phyloP scores from a whole-genome alignment of 768 basidiomycete species.

The Pisolithus albus region DNA sequence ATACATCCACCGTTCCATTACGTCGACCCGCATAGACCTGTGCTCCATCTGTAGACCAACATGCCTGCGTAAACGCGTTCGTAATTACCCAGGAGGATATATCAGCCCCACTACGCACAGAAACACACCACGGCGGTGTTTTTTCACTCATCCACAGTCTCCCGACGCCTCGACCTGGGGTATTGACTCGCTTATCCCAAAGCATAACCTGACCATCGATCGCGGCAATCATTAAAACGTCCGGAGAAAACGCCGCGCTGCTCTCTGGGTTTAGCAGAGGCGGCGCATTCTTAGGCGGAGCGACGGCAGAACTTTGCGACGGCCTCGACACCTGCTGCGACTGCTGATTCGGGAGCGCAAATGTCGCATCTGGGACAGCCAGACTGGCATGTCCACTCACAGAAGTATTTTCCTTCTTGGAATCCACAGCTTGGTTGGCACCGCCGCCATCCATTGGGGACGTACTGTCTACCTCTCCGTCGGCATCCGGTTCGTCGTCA shows the following conservation, averaged over 20 bases:
- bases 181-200: conserved; percentile 78
- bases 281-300: conserved; percentile 68
- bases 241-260: conserved; percentile 65
- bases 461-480: conserved; percentile 34
- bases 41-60: conserved; percentile 85
- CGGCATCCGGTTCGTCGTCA: conserved; percentile 72
- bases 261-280: conserved; percentile 58
- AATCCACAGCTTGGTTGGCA: conserved; percentile 11
- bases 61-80: conserved; percentile 52
- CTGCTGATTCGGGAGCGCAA: conserved; percentile 15
- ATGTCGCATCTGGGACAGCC: conserved; percentile 24
- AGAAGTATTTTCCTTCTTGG: conserved; percentile 10
- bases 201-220: conserved; percentile 90
- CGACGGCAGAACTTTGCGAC: conserved; percentile 30
- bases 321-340: conserved; percentile 20
- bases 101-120: conserved; percentile 46
- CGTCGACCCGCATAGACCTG: conserved; percentile 89
- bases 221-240: conserved; percentile 80
- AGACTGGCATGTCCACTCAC: conserved; percentile 15
- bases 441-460: conserved; percentile 11
- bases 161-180: conserved; percentile 65
- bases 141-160: conserved; percentile 86
- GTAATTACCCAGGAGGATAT: conserved; percentile 3
- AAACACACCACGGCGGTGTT: conserved; percentile 93
- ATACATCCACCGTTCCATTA: conserved; percentile 87